Percentiles rank a stretch among this genome's conserved stretches.
phyloP scores from a whole-genome alignment of 148 eudicot species.

The Heliosperma pusillum region DNA sequence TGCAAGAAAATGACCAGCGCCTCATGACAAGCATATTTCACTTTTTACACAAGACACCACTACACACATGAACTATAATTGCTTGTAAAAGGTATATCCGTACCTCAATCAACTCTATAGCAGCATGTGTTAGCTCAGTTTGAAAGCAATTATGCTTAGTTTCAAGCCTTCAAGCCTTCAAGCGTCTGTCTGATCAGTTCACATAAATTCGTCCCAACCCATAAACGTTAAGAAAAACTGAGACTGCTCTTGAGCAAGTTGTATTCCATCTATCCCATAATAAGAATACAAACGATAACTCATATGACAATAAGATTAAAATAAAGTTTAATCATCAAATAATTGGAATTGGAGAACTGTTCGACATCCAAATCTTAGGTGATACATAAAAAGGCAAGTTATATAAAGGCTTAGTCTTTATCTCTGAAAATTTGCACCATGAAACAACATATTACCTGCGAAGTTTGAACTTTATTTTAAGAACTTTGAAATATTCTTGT shows the following conservation, averaged over 20 bases:
- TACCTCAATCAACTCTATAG: slow-evolving; percentile 93
- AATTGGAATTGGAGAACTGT: no score
- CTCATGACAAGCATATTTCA: slow-evolving; percentile 3
- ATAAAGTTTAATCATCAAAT: no score
- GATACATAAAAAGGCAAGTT: no score
- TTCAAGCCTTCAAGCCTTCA: no score
- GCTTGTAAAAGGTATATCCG: slow-evolving; percentile 10
- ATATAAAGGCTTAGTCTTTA: no score
- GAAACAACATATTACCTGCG: no score
- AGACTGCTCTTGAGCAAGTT: not conserved
- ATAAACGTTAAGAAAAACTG: slow-evolving; percentile 14
- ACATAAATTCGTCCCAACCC: slow-evolving; percentile 92
- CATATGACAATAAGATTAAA: no score
- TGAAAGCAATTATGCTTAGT: slow-evolving; percentile 91
- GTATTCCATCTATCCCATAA: not conserved
- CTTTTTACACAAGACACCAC: not conserved
- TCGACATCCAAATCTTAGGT: no score
- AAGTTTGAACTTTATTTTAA: no score
- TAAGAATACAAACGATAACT: not conserved
- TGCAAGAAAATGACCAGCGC: slow-evolving; percentile 5
- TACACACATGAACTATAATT: not conserved
- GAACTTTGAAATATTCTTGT: no score
- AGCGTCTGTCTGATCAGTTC: slow-evolving; percentile 87
- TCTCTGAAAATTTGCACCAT: no score
- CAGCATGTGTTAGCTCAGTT: slow-evolving; percentile 86